Evolutionary conservation across 331 rosid species (phyloP), one percentile per base, ranked within the genome.

Genomic region (Phaseolus coccineus): DNA sequence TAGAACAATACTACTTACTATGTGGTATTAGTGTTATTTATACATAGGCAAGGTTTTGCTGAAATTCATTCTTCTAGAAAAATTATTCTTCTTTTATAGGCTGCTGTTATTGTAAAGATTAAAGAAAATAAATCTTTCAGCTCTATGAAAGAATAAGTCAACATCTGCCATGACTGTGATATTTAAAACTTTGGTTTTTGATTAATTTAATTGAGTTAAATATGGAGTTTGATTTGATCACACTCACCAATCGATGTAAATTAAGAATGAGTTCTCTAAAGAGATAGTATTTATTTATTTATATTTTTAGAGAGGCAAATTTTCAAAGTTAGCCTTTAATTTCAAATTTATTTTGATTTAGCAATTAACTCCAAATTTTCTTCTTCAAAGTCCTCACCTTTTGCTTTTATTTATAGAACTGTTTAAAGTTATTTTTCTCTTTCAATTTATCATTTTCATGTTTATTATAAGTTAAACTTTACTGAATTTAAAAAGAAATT

Each of bases 41-140:
- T 27, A 71, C 33, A 68, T 56, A 70, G 44, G 84, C 79, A 72
- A 80, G 69, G 13, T 81, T 84, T 72, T 83, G 61, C 81, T 65
- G 77, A 68, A 31, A 30, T 28, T 67, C 61, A 77, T 81, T 85
- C 70, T 77, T 81, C 22, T 80, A 65, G 39, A 79, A 84, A 71
- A 74, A 15, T 69, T 59, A 63, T 76, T 50, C 55, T 31, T 77
- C 53, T 55, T 28, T 40, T 77, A 56, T 70, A 77, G 74, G 77
- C 31, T 66, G 56, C 55, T 80, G 33, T 70, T 57, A 50, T 67
- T 85, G 85, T 77, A 81, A 73, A 73, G 81, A 63, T 79, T 25
- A 71, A 64, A 56, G 73, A 77, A 40, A 19, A 19, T 19, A 19
- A 19, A 84, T 84, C 72, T 71, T 64, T 56, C 55, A 64, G 77